phyloP scores from a whole-genome alignment of 2,329 filamentous ascomycete genomes.

The Alternaria infectoria region DNA sequence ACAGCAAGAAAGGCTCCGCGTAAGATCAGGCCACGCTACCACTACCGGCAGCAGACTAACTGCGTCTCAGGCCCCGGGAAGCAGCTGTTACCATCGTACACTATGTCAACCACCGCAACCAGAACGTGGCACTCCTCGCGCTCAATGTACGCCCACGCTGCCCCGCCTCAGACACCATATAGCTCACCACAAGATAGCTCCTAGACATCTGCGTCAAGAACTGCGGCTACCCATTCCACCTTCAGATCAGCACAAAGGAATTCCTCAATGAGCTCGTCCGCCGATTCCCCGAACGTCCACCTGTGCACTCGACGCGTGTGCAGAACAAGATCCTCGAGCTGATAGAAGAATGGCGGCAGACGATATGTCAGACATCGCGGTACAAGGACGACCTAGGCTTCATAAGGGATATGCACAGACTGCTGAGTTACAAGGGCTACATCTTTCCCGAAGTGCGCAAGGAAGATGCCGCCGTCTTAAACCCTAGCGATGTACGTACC shows the following conservation, averaged over 20 bases:
- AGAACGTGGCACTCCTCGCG: slow-evolving; percentile 90
- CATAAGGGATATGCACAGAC: slow-evolving; percentile 94
- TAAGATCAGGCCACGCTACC: slow-evolving; percentile 47
- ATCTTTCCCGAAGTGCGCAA: slow-evolving; percentile 89
- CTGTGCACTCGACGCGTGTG: slow-evolving; percentile 82
- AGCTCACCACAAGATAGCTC: slow-evolving; percentile 59
- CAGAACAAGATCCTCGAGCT: slow-evolving; percentile 92
- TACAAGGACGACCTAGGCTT: slow-evolving; percentile 98
- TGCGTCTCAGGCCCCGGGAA: slow-evolving; percentile 73
- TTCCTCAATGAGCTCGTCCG: slow-evolving; percentile 98
- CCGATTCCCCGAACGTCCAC: slow-evolving; percentile 91
- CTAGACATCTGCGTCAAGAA: slow-evolving; percentile 99
- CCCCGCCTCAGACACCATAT: slow-evolving; percentile 13
- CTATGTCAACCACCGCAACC: slow-evolving; percentile 95
- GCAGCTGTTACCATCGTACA: slow-evolving; percentile 91
- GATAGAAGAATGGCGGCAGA: slow-evolving; percentile 97
- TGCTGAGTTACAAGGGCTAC: slow-evolving; percentile 97
- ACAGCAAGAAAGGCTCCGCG: slow-evolving; percentile 94
- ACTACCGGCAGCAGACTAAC: slow-evolving; percentile 22
- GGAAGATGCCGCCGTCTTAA: slow-evolving; percentile 95
- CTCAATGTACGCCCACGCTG: slow-evolving; percentile 63
- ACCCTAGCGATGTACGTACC: slow-evolving; percentile 86
- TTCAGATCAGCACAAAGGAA: slow-evolving; percentile 98
- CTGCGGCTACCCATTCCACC: slow-evolving; percentile 97
- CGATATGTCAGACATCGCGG: slow-evolving; percentile 96